Evolutionary conservation across 2,329 filamentous ascomycete species (phyloP), one percentile per base, ranked within the genome.

Genomic region (Lasiodiplodia citricola): DNA sequence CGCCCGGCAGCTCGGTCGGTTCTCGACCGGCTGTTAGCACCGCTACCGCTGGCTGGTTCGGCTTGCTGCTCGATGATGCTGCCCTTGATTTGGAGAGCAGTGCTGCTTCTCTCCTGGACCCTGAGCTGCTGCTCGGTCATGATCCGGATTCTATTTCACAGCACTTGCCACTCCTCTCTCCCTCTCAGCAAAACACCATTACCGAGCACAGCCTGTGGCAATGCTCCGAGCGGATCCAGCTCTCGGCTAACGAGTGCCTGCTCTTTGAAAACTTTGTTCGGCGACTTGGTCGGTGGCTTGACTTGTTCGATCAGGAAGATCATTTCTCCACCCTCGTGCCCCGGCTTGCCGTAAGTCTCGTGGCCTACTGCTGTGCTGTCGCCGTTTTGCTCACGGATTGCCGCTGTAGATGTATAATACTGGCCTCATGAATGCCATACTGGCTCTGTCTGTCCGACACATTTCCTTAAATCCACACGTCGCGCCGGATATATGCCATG

Each of bases 381-480:
- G 3, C 0, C 8, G 6, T 25, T 0, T 51, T 35, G 3, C 11
- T 35, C 28, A 38, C 21, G 10, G 31, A 23, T 3, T 23, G 47
- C 28, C 25, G 23, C 23, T 52, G 41, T 16, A 67, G 4, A 75
- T 87, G 68, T 81, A 83, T 31, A 89, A 89, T 71, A 77, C 83
- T 28, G 87, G 87, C 0, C 74, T 89, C 3, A 82, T 89, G 79
- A 87, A 87, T 70, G 86, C 87, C n/a, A 80, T 89, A 5, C 78
- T 89, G 2, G 87, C 87, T 1, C 78, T 89, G 2, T 84, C 86
- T 11, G 83, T 84, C 21, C 80, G 85, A 10, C 85, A 87, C 71
- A 75, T 84, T 58, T 84, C 82, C 0, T 77, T 85, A 28, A 79
- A 82, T 69, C 65, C 65, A 1, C 11, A 21, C 6, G 28, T 58